These are phyloP conservation scores for Naganishia vaughanmartiniae DNA, from an alignment of 768 basidiomycete genomes.

Conservation along the genomic window DNA sequence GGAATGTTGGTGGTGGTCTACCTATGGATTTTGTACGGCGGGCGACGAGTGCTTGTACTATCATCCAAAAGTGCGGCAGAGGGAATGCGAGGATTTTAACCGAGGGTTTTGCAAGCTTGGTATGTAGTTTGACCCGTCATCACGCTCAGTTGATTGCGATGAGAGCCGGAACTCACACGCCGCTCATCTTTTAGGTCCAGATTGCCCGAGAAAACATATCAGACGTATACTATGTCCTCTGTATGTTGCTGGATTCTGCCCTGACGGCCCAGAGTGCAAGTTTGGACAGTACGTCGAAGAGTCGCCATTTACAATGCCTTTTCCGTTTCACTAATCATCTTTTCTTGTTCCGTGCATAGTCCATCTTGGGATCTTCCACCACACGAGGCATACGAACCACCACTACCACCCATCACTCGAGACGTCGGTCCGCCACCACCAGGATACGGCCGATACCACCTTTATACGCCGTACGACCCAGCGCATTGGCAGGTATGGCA, in stretches of 20 bases:
- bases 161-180: background rate
- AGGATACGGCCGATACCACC: constrained; percentile 70
- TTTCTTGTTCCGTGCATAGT: constrained; percentile 53
- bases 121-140: constrained; percentile 52
- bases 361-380: constrained; percentile 73
- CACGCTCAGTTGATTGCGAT: background rate
- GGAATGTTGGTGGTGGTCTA: constrained; percentile 98
- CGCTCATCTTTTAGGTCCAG: constrained; percentile 61
- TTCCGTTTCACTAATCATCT: constrained; percentile 3
- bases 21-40: constrained; percentile 94
- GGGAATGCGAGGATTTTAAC: constrained; percentile 93
- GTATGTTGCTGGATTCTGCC: constrained; percentile 91
- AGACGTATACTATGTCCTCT: constrained; percentile 84
- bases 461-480: constrained; percentile 44
- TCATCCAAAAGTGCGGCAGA: constrained; percentile 82
- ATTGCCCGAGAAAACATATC: constrained; percentile 87
- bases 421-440: constrained; percentile 81
- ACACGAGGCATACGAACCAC: constrained; percentile 70
- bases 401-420: constrained; percentile 70
- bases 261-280: constrained; percentile 79
- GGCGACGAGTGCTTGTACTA: constrained; percentile 93
- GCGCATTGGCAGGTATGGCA: constrained; percentile 48
- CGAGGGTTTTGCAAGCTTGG: constrained; percentile 93
- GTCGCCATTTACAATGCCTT: constrained; percentile 31
- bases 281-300: constrained; percentile 74